phyloP scores from a whole-genome alignment of 2,329 filamentous ascomycete genomes.

The Neofusicoccum kwambonambiense region DNA sequence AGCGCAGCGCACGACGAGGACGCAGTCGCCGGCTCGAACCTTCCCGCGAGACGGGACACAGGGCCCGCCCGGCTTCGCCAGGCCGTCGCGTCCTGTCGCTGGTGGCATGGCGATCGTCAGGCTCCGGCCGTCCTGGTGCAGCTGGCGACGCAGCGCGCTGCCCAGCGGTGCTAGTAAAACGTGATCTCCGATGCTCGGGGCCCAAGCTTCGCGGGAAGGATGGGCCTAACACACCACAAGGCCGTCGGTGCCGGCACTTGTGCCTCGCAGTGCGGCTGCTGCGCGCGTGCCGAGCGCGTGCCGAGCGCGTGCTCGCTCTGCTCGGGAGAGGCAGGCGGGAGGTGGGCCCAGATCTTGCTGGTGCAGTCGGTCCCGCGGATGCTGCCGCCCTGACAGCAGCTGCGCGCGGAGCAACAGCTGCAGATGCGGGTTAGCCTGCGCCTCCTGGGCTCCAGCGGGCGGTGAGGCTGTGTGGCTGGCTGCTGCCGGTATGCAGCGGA shows the following conservation, averaged over 20 bases:
- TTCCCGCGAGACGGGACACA: neutral
- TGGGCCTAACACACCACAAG: neutral
- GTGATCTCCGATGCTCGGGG: constrained; percentile 11
- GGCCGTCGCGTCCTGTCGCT: neutral
- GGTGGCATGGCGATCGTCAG: neutral
- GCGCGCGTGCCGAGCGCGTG: neutral
- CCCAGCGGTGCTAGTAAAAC: neutral
- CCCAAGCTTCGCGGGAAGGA: constrained; percentile 11
- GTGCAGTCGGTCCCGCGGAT: neutral
- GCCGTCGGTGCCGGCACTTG: neutral
- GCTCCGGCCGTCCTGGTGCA: neutral
- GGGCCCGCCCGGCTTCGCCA: neutral
- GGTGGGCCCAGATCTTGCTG: neutral
- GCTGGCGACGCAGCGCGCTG: neutral
- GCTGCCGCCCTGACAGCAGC: neutral
- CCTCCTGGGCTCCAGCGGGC: neutral
- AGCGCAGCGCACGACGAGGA: too few species aligned
- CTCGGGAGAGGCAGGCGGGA: neutral
- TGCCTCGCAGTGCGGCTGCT: neutral
- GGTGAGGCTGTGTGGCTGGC: neutral
- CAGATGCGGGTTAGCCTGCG: neutral
- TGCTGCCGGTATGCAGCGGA: neutral
- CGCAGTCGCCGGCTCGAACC: neutral
- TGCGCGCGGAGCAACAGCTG: constrained; percentile 1
- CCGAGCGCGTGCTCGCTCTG: neutral